Percentiles rank a stretch among this genome's conserved stretches.
These are phyloP conservation scores for Leccinum ochraceum DNA, from an alignment of 768 basidiomycete genomes.

Conservation along the genomic window DNA sequence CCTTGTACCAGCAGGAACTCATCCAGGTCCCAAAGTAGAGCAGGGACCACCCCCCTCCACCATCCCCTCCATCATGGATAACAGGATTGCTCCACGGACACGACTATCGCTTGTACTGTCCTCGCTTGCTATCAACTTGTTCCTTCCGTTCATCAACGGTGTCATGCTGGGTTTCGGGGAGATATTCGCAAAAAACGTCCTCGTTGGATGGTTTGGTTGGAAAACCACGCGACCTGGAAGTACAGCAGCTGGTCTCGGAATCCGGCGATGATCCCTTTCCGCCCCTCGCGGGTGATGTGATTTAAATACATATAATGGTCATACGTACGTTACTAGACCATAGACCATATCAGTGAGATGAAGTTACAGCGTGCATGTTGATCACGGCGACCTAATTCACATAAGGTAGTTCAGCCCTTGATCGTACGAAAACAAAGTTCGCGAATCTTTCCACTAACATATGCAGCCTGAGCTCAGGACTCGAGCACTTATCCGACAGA, in stretches of 20 bases:
- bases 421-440: too few species aligned
- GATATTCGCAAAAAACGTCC: slow-evolving; percentile 82
- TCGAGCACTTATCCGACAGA: too few species aligned
- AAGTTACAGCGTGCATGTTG: too few species aligned
- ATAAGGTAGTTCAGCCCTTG: too few species aligned
- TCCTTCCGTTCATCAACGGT: slow-evolving; percentile 91
- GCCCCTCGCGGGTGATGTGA: slow-evolving; percentile 1
- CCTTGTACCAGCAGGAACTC: slow-evolving; percentile 10
- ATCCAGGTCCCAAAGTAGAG: slow-evolving; percentile 25
- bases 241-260: slow-evolving; percentile 26
- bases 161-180: slow-evolving; percentile 98
- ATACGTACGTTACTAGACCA: slow-evolving; percentile 28
- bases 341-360: too few species aligned
- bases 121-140: slow-evolving; percentile 78
- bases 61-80: slow-evolving; percentile 72
- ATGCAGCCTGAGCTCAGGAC: too few species aligned
- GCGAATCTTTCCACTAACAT: too few species aligned
- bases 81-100: slow-evolving; percentile 62
- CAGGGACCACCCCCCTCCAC: slow-evolving; percentile 40
- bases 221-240: slow-evolving; percentile 27
- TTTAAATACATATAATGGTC: slow-evolving; percentile 27
- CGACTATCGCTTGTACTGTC: slow-evolving; percentile 69
- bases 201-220: slow-evolving; percentile 55
- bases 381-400: too few species aligned
- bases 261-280: slow-evolving; percentile 20